These are phyloP conservation scores for Arabidopsis hybrid DNA, from an alignment of 441 rosid genomes.

Conservation along the genomic window DNA sequence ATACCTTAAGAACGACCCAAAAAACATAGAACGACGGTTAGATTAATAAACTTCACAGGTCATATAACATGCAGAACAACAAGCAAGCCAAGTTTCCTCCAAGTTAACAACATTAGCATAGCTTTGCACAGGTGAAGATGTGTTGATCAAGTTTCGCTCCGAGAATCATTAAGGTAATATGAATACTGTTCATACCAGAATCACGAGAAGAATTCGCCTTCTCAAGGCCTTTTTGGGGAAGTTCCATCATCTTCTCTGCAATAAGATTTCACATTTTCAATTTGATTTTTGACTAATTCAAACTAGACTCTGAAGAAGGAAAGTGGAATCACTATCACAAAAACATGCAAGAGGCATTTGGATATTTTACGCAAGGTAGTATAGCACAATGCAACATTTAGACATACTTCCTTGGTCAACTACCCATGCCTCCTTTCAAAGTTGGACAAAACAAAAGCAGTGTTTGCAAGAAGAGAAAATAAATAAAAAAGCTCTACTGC, in stretches of 20 bases:
- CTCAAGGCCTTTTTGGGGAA: conserved; percentile 50
- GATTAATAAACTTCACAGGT: background rate
- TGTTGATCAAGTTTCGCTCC: background rate
- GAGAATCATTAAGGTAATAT: conserved; percentile 9
- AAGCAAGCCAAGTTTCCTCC: background rate
- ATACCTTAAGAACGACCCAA: conserved; percentile 49
- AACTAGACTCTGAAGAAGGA: background rate
- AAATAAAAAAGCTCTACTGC: background rate
- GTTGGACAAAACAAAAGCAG: background rate
- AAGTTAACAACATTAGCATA: background rate
- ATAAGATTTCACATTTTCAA: conserved; percentile 18
- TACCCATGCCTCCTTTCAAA: background rate
- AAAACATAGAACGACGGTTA: background rate
- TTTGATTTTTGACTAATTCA: background rate
- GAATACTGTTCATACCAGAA: conserved; percentile 48
- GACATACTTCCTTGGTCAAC: background rate
- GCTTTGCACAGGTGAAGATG: conserved; percentile 1
- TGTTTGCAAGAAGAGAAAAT: background rate
- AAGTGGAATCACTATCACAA: conserved; percentile 7
- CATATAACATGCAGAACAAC: background rate
- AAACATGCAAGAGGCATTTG: background rate
- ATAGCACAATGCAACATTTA: background rate
- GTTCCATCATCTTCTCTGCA: conserved; percentile 63
- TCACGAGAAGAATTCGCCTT: conserved; percentile 54
- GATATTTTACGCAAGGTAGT: conserved; percentile 1